Conservation (phyloP, 228 moss, liverwort and hornwort species). For the Sphagnum fallax region DNA sequence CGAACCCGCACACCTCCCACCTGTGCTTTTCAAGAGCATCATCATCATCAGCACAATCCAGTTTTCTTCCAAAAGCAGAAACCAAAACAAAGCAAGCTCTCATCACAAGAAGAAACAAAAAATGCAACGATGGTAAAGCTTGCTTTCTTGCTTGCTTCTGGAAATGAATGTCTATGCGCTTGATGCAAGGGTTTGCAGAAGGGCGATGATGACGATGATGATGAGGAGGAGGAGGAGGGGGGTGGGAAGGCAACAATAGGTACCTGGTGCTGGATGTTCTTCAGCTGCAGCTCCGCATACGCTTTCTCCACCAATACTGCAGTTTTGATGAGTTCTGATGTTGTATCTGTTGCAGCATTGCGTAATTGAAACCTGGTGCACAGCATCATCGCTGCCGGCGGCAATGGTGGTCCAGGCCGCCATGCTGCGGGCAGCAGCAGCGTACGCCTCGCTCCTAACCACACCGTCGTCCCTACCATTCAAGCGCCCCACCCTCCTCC, state of each 20-base stretch:
- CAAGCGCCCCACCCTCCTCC: no score
- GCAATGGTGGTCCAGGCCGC: slow-evolving; percentile 11
- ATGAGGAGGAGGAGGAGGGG: not conserved
- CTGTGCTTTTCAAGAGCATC: slow-evolving; percentile 7
- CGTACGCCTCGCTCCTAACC: slow-evolving; percentile 24
- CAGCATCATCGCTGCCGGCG: slow-evolving; percentile 2
- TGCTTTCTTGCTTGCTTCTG: not conserved
- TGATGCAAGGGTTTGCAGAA: no score
- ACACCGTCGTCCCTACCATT: slow-evolving; percentile 28
- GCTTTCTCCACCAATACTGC: slow-evolving; percentile 46
- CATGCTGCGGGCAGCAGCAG: slow-evolving; percentile 11
- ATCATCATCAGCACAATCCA: not conserved
- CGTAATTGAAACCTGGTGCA: slow-evolving; percentile 22
- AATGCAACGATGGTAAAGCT: not conserved
- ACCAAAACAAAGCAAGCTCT: no score
- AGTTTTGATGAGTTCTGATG: not conserved
- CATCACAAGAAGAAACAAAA: not conserved
- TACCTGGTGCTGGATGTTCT: slow-evolving; percentile 53
- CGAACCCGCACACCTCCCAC: slow-evolving; percentile 73
- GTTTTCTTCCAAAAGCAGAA: not conserved
- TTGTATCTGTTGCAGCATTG: slow-evolving; percentile 30
- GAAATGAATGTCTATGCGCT: no score
- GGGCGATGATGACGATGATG: no score
- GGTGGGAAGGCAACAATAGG: not conserved
- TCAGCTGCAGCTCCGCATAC: slow-evolving; percentile 79